phyloP scores from a whole-genome alignment of 2,329 filamentous ascomycete species.

The Colletotrichum caudatum region DNA sequence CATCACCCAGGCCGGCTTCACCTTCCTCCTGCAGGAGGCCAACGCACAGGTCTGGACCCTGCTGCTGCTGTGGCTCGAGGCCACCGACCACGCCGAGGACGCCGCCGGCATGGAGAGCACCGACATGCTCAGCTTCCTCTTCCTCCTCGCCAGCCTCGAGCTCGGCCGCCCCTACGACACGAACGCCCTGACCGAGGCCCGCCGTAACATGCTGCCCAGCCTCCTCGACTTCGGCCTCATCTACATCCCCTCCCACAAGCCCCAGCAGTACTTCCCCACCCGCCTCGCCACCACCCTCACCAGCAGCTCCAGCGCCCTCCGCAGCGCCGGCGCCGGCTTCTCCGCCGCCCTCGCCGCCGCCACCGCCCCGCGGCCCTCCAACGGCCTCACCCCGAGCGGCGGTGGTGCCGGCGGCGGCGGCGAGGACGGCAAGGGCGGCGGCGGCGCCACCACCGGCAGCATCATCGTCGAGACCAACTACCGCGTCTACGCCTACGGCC shows the following conservation, averaged over 20 bases:
- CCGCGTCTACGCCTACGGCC: constrained; percentile 95
- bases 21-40: constrained; percentile 92
- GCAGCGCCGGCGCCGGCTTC: constrained; percentile 76
- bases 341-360: constrained; percentile 71
- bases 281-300: constrained; percentile 94
- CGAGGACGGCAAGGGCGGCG: constrained; percentile 67
- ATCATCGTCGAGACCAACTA: constrained; percentile 99
- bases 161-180: constrained; percentile 93
- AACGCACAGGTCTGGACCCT: constrained; percentile 98
- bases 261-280: constrained; percentile 84
- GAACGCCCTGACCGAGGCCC: constrained; percentile 81
- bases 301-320: constrained; percentile 75
- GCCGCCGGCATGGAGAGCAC: constrained; percentile 83
- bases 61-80: constrained; percentile 91
- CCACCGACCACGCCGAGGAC: constrained; percentile 71
- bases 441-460: constrained; percentile 76
- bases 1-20: constrained; percentile 94
- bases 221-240: constrained; percentile 94
- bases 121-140: constrained; percentile 95
- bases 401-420: constrained; percentile 43
- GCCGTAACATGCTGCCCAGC: constrained; percentile 89
- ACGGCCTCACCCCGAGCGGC: constrained; percentile 51
- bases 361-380: constrained; percentile 49
- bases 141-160: constrained; percentile 93
- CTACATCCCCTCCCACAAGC: constrained; percentile 73